Base-by-base conservation (phyloP, 495 filamentous ascomycete species). In the Umbilicaria muhlenbergii region DNA sequence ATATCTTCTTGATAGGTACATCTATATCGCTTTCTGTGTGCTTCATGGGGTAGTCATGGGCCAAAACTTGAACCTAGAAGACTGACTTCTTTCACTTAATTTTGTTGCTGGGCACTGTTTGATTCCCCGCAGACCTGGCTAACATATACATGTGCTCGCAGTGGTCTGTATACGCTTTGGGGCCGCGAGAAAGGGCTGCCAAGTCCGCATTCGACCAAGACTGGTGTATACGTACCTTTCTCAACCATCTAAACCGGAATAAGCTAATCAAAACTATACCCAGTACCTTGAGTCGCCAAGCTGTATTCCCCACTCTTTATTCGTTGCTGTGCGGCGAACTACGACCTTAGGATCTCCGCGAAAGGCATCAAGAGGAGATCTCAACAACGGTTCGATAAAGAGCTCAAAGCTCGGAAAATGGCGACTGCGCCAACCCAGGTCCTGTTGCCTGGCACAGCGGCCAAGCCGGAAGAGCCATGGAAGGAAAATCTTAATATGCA, bases 401-500 rank as follows among this genome's bases (percentile, higher is more conserved):
- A 28, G 47, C 42, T 55, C 43, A 34, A 46, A 14, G 17, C 19
- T 38, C 31, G 51, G 39, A 36, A 50, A 49, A 42, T 51, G 51
- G 35, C 48, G 16, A 13, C 54, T 38, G 49, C 50, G 21, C 38
- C 45, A 47, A 39, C 39, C 19, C 58, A 55, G 44, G 42, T 62
- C 34, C 60, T 67, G 38, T 62, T 58, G 32, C 69, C 62, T 8
- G 45, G 28, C 38, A 41, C 11, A 14, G 34, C 34, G 5, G 19
- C 36, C 13, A 44, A 66, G 19, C 51, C 58, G 7, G 47, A 62
- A 31, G 63, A 62, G 43, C 58, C 64, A 36, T 86, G 74, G 72
- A 73, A 67, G 51, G 75, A 81, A 56, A 91, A 96, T 52, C 74
- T 96, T 34, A 92, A 85, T 59, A 75, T 83, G 53, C 75, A 74